These are phyloP conservation scores for Talaromyces sp. DNA, from an alignment of 2,329 filamentous ascomycete genomes.

Conservation along the genomic window DNA sequence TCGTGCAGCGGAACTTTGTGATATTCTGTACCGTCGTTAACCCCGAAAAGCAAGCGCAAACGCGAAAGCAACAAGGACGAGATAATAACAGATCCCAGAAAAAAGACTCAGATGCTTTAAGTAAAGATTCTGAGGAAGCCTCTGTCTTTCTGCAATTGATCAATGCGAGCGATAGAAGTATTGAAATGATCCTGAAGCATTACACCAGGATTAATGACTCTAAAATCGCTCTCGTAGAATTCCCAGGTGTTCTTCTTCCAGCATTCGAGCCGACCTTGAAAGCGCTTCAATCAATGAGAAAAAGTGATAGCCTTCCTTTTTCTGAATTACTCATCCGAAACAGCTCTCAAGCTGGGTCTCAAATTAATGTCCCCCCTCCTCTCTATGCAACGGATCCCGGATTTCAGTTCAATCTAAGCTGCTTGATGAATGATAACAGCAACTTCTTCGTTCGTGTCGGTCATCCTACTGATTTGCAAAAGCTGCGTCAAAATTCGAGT, in stretches of 20 bases:
- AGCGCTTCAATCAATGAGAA: constrained; percentile 54
- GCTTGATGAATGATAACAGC: constrained; percentile 26
- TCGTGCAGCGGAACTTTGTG: constrained; percentile 20
- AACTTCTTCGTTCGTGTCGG: constrained; percentile 28
- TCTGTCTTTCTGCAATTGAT: constrained; percentile 26
- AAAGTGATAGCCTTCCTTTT: constrained; percentile 48
- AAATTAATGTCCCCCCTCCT: constrained; percentile 44
- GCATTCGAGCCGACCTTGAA: constrained; percentile 57
- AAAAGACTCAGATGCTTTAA: constrained; percentile 17
- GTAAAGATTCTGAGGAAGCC: constrained; percentile 26
- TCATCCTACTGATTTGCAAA: constrained; percentile 28
- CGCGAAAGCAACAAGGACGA: not conserved
- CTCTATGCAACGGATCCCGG: constrained; percentile 48
- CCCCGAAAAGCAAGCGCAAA: constrained; percentile 17
- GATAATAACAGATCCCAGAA: not conserved
- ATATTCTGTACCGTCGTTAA: constrained; percentile 28
- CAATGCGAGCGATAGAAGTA: not conserved
- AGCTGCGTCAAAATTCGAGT: constrained; percentile 36
- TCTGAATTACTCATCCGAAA: constrained; percentile 39
- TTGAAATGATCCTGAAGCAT: not conserved
- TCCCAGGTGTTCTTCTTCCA: constrained; percentile 58
- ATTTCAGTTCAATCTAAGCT: constrained; percentile 47
- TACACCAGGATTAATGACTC: not conserved
- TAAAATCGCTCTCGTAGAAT: constrained; percentile 52
- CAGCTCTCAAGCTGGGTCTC: not conserved